Evolutionary conservation across 345 rosid species (phyloP), one percentile per base, ranked within the genome.

Genomic region (Eucalyptus melliodora): DNA sequence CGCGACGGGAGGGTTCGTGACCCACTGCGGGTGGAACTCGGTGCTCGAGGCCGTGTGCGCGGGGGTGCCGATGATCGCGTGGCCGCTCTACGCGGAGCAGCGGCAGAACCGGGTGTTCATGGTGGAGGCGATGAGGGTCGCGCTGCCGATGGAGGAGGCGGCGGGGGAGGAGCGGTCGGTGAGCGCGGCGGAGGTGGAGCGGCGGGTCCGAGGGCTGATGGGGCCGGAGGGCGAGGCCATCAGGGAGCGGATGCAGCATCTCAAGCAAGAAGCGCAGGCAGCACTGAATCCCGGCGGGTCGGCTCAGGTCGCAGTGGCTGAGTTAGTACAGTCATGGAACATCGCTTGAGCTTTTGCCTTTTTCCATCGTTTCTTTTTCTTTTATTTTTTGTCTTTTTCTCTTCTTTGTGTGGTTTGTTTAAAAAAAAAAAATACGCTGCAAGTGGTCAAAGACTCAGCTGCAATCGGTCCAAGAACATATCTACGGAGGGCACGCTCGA

Each of bases 11-110:
- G 95, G 96, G 56, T 96, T 96, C 56, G 96, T 95, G 45, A 96
- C 94, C 83, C 98, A 96, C 87, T 93, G 97, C 49, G 97, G 98
- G 8, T 96, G 96, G 98, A 96, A 95, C 89, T 94, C 98, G 6
- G 89, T 92, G 30, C 94, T 96, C 1, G 99, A 95, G 90, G 91
- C 95, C 1, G 90, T 95, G 50, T 88, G 91, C 17, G 94, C 94
- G 0, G 97, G 97, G 7, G 92, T 93, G 59, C 95, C 94, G 1
- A 92, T 95, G 95, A 65, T 95, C 37, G 95, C 94, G 2, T 95
- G 94, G 96, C 96, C 95, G 4, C 88, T 93, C 14, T 93, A 95
- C 14, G 94, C 26, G 94, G 86, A 47, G 50, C 50, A 47, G 14
- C 50, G 50, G 89, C 30, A 89, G 37, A 95, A 93, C 51, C 50